These are phyloP conservation scores for Phytophthora melonis DNA, from an alignment of 352 stramenopile species.

Conservation along the genomic window DNA sequence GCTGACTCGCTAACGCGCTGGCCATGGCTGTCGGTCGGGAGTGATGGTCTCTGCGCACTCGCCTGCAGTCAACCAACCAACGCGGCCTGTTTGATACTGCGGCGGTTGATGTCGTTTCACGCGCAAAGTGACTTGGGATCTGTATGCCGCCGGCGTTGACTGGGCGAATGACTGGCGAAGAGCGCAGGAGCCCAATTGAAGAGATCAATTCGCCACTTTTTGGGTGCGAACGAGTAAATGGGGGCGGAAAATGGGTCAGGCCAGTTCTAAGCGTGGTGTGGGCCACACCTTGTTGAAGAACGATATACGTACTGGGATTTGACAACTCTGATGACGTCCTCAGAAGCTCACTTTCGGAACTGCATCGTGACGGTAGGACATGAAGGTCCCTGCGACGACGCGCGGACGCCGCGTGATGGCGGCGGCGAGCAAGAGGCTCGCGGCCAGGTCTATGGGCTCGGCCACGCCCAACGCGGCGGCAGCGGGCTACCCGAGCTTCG, in stretches of 20 bases:
- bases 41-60: no score
- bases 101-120: conserved; percentile 22
- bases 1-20: conserved; percentile 77
- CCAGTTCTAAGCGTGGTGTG: not conserved
- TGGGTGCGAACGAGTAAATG: not conserved
- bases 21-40: conserved; percentile 40
- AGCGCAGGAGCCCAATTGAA: conserved; percentile 5
- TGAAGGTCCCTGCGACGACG: conserved; percentile 13
- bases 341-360: not conserved
- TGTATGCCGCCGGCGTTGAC: conserved; percentile 46
- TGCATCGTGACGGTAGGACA: not conserved
- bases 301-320: not conserved
- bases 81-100: conserved; percentile 31
- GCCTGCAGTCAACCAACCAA: not conserved
- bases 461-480: not conserved
- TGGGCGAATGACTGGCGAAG: conserved; percentile 32
- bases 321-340: not conserved
- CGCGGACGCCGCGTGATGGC: conserved; percentile 8
- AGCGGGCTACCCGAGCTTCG: conserved; percentile 68
- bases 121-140: conserved; percentile 26
- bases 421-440: conserved; percentile 4
- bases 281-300: conserved; percentile 23
- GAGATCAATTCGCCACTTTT: not conserved
- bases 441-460: conserved; percentile 19
- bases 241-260: not conserved